Evolutionary conservation across 345 rosid species (phyloP), one percentile per base, ranked within the genome.

Genomic region (Gossypium arboreum): DNA sequence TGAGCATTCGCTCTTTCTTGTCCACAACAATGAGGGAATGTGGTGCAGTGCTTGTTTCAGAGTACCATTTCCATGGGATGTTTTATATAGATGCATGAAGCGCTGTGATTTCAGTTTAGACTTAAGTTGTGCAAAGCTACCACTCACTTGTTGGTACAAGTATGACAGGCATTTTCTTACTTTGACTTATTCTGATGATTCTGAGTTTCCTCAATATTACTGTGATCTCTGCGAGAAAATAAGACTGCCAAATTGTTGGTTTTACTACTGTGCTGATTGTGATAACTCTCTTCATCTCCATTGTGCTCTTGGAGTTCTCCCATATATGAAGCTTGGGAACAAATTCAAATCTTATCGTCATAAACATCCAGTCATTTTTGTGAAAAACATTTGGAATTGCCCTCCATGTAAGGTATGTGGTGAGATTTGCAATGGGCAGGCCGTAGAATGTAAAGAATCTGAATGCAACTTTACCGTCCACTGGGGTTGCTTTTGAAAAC

Each of bases 201-300:
- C n/a, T 18, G 11, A 20, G 12, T 34, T n/a, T 66, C 2, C 11
- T 66, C 54, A 44, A 27, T 25, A 0, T 22, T 65, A 76, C 20
- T 80, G 79, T 17, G 75, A 78, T 45, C 45, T 66, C 0, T 39
- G 76, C 29, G 75, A 73, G 52, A 71, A 74, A 54, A 29, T 61
- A 63, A 71, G 70, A 50, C 17, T 73, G 22, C 72, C 44, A 16
- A 68, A 29, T 3, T 27, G 24, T 52, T 76, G 75, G 77, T 80
- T 76, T 17, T 62, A 80, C 48, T 7, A 13, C 15, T 73, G 77
- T 3, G 29, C 11, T 11, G 47, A 22, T 9, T 65, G 62, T 45
- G 68, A 55, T 43, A 51, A 71, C 27, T 55, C 62, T 43, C 27
- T 52, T 16, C 74, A 44, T 44, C 1, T 34, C 39, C 0, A 34